Evolutionary conservation across 2,329 filamentous ascomycete genomes (phyloP), one percentile per base, ranked within the genome.

Genomic region (Aspergillus eucalypticola): DNA sequence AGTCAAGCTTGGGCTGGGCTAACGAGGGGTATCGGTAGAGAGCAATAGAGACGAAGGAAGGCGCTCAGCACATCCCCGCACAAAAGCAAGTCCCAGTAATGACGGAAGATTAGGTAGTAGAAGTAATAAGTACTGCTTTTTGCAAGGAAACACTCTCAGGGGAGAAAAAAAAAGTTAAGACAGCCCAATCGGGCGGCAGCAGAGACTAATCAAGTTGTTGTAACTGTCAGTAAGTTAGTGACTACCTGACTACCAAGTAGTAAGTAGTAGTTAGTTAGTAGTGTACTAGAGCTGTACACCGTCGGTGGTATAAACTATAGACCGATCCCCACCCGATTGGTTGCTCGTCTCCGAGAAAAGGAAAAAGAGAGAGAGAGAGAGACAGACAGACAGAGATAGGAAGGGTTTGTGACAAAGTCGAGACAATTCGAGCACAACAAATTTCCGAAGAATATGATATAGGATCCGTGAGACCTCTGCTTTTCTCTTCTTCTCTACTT

Each of bases 111-210:
- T 51, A 15, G 32, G 32, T 35, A 13, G 32, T 35, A 35, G 25
- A 27, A 27, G 27, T 29, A 10, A 35, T 35, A 35, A 35, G 38
- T 23, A 50, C 25, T 27, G 25, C n/a, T n/a, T 32, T 13, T 7
- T 27, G 46, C 25, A 27, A 8, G 27, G 39, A 48, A 53, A 41
- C 54, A 51, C 11, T 35, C 29, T 32, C 32, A 13, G 32, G 19
- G 29, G n/a, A n/a, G n/a, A n/a, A n/a, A 52, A 11, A 56, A 25
- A 25, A 54, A 11, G 56, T 48, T 39, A 57, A 48, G 59, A 54
- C 57, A 52, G 59, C 46, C 60, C 56, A 62, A 58, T 48, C 50
- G 59, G 52, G 52, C 25, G 38, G 56, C 59, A 54, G 54, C 54
- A 42, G 49, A 52, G 32, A 42, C 41, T n/a, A 21, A 15, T 48